Base-by-base conservation (phyloP, 257 asterid species). In the Craterostigma plantagineum region DNA sequence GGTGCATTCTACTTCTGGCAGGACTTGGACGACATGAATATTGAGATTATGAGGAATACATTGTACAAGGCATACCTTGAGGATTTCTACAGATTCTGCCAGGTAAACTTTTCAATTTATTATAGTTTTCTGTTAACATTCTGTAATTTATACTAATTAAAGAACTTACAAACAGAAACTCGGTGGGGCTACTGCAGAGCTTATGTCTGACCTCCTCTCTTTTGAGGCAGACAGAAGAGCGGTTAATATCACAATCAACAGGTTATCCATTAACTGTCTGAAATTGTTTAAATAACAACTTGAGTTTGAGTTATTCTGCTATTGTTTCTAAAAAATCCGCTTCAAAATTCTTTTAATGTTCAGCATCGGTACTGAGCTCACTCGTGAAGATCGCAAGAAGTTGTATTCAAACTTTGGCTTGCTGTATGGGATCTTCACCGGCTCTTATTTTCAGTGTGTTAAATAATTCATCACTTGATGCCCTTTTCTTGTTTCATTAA, bases 201-300 rank as follows among this genome's bases (percentile, higher is more conserved):
- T 83, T 48, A 83, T 83, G 95, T 69, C 91, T 36, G 93, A 83
- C 56, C 76, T 83, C 48, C 81, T 83, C 42, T 63, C 93, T 53
- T 83, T 83, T 63, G 95, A 83, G 68, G 93, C 95, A 45, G 95
- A 83, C 42, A 68, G 95, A 54, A 79, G 95, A 63, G 93, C 95
- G 11, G 91, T 83, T 64, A 83, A 83, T 69, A 83, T 83, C 66
- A 64, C 87, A 48, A 79, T 83, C 30, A 83, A 83, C 80, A 83
- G 95, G 93, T 73, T 27, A n/a, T 9, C 40, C 40, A n/a, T 36
- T 15, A 10, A 7, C n/a, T 33, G 9, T 3, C 45, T 23, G 2
- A 40, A 11, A 8, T 14, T 10, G 1, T 43, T 8, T 0, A 11
- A 43, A 43, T n/a, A 15, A 33, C 10, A 1, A 36, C 12, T 2